Percentiles rank a stretch among this genome's conserved stretches.
These are phyloP conservation scores for Penstemon eatonii DNA, from an alignment of 257 asterid species.

Conservation along the genomic window DNA sequence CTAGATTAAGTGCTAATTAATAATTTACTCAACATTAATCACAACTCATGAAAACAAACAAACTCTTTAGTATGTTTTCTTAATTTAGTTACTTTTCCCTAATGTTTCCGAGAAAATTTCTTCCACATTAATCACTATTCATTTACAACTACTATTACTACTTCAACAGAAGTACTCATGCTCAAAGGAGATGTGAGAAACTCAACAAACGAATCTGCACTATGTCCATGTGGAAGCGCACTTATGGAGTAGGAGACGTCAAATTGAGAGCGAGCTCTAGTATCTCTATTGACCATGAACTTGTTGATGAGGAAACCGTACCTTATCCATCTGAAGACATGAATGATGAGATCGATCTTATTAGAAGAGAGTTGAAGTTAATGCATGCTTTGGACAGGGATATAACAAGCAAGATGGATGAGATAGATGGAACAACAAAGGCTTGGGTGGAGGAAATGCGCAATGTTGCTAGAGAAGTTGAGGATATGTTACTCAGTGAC, in stretches of 20 bases:
- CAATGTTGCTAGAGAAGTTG: not conserved
- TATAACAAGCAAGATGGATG: not conserved
- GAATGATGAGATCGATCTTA: not conserved
- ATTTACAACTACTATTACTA: too few relatives aligned
- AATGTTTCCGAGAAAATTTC: too few relatives aligned
- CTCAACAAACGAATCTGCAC: not conserved
- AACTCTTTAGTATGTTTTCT: too few relatives aligned
- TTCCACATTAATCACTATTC: too few relatives aligned
- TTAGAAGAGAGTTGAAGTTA: constrained; percentile 20
- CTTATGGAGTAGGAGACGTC: constrained; percentile 10
- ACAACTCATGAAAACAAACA: too few relatives aligned
- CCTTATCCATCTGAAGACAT: constrained; percentile 10
- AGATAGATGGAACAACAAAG: not conserved
- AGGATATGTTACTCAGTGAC: not conserved
- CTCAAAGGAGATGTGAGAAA: not conserved
- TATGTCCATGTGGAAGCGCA: constrained; percentile 1
- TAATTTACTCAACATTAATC: too few relatives aligned
- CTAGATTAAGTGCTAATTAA: too few relatives aligned
- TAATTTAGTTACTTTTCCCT: too few relatives aligned
- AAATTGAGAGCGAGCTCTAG: not conserved
- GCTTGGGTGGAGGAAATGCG: constrained; percentile 18
- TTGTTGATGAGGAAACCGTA: constrained; percentile 9
- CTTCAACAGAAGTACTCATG: too few relatives aligned
- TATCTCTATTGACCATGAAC: not conserved
- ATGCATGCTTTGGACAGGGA: constrained; percentile 11